Evolutionary conservation across 2,329 filamentous ascomycete genomes (phyloP).

Genomic region (Colletotrichum eremochloae): DNA sequence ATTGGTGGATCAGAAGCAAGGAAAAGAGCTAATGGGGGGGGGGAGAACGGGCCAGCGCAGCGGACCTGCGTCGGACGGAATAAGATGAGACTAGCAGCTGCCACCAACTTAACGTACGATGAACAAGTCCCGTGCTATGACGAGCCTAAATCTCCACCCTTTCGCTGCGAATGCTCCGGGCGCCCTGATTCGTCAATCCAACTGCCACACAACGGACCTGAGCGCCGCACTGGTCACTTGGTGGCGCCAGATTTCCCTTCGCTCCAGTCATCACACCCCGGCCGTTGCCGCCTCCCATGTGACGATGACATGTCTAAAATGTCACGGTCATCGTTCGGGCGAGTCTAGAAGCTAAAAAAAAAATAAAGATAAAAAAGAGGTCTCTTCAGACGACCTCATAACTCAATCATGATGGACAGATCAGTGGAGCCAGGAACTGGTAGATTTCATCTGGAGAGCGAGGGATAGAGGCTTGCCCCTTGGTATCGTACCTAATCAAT

Average conservation of each 20-base stretch:
- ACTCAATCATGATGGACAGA: background rate
- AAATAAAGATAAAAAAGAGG: background rate
- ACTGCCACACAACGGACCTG: conserved; percentile 14
- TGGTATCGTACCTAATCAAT: background rate
- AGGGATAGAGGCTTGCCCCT: background rate
- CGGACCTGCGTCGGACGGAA: background rate
- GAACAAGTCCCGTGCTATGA: conserved; percentile 20
- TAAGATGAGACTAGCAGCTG: conserved; percentile 5
- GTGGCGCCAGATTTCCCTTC: conserved; percentile 26
- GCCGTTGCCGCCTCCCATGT: conserved; percentile 34
- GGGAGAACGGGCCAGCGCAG: conserved; percentile 6
- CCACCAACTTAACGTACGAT: too few species aligned
- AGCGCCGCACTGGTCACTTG: conserved; percentile 27
- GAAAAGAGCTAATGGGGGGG: conserved; percentile 13
- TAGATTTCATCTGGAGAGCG: background rate
- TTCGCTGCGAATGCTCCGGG: conserved; percentile 38
- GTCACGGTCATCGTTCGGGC: conserved; percentile 17
- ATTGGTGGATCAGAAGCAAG: conserved; percentile 35
- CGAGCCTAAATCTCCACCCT: conserved; percentile 10
- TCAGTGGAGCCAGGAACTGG: background rate
- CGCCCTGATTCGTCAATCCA: conserved; percentile 35
- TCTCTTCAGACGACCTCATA: conserved; percentile 15
- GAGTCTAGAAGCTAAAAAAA: conserved; percentile 21
- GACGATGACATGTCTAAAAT: conserved; percentile 30
- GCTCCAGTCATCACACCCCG: conserved; percentile 11